These are phyloP conservation scores for Tagetes erecta DNA, from an alignment of 129 eudicot species.

Conservation along the genomic window DNA sequence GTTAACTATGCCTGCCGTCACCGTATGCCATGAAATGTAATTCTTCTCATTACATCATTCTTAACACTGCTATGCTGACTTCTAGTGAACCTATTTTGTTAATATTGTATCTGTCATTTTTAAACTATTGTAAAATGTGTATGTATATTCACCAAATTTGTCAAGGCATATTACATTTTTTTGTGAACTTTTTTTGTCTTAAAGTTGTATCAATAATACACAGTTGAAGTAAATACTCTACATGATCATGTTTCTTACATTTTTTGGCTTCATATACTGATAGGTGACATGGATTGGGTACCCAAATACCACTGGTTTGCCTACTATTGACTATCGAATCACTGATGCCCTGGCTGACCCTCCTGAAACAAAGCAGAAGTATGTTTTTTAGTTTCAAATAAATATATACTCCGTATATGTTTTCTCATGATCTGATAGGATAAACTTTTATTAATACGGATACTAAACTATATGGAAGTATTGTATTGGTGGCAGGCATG, in stretches of 20 bases:
- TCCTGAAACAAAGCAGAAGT: constrained; percentile 76
- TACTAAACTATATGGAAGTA: constrained; percentile 10
- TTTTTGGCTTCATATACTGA: constrained; percentile 35
- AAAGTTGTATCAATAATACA: not conserved
- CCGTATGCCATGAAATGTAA: not conserved
- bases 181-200: not conserved
- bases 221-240: not conserved
- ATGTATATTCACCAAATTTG: not conserved
- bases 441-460: constrained; percentile 19
- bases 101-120: not conserved
- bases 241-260: constrained; percentile 10
- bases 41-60: not conserved
- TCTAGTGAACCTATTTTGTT: constrained; percentile 3
- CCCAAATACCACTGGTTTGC: constrained; percentile 98
- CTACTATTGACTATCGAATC: constrained; percentile 84
- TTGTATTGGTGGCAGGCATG: constrained; percentile 61
- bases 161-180: not conserved
- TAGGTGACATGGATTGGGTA: constrained; percentile 99
- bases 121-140: not conserved
- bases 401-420: not conserved
- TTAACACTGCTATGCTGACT: not conserved
- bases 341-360: constrained; percentile 93
- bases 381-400: constrained; percentile 14
- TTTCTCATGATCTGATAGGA: constrained; percentile 12
- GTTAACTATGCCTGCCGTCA: not conserved